Evolutionary conservation across 768 basidiomycete genomes (phyloP).

Genomic region (Macrolepiota fuliginosa): DNA sequence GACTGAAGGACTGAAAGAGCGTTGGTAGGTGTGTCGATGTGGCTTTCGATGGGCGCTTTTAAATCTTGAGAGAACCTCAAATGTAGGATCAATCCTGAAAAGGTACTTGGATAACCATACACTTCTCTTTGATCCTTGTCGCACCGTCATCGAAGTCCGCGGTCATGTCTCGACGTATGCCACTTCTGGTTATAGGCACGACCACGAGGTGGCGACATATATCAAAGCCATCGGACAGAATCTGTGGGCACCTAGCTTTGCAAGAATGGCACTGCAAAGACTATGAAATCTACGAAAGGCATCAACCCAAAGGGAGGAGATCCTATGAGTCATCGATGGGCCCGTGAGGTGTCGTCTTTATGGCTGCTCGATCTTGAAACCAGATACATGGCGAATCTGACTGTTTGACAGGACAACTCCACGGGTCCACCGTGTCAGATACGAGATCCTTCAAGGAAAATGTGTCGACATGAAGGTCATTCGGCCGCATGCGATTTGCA

Average conservation of each 20-base stretch:
- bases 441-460: conserved; percentile 18
- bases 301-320: neutral
- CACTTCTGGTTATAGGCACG: conserved; percentile 19
- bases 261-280: neutral
- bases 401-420: conserved; percentile 18
- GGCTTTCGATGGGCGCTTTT: conserved; percentile 5
- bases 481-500: conserved; percentile 23
- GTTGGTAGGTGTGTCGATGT: neutral
- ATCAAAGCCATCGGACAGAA: conserved; percentile 18
- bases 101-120: conserved; percentile 10
- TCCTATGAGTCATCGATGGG: neutral
- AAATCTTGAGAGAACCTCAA: conserved; percentile 8
- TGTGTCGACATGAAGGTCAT: conserved; percentile 18
- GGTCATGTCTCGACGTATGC: conserved; percentile 30
- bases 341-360: neutral
- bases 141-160: conserved; percentile 36
- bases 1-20: conserved; percentile 20
- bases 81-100: conserved; percentile 18
- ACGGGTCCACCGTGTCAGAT: conserved; percentile 18
- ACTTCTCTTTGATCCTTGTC: conserved; percentile 19
- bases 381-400: conserved; percentile 25
- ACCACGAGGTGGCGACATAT: conserved; percentile 40
- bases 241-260: conserved; percentile 3
- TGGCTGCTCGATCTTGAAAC: neutral
- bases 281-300: neutral